Evolutionary conservation across 805 yeast species (phyloP).

Genomic region (Hanseniaspora lachancei): DNA sequence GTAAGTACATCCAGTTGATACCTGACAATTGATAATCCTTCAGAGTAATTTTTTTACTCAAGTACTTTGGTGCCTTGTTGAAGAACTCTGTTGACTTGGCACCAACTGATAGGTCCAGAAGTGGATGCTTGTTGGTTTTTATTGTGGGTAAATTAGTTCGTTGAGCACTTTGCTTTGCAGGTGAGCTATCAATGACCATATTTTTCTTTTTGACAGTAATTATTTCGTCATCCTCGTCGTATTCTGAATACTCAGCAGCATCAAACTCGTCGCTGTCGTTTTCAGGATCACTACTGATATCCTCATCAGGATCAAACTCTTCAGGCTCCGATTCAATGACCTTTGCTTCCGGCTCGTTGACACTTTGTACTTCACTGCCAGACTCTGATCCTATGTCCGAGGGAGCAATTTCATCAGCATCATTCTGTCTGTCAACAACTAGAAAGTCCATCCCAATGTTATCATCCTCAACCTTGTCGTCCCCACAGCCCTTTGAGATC

Average conservation of each 20-base stretch:
- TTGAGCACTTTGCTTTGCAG: slow-evolving; percentile 1
- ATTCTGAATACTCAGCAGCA: slow-evolving; percentile 24
- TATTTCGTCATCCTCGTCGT: slow-evolving; percentile 22
- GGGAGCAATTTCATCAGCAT: slow-evolving; percentile 10
- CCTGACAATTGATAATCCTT: slow-evolving; percentile 96
- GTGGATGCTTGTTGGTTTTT: slow-evolving; percentile 13
- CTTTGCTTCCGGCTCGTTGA: neutral
- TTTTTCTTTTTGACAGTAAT: slow-evolving; percentile 22
- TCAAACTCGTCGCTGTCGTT: slow-evolving; percentile 18
- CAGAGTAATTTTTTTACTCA: slow-evolving; percentile 51
- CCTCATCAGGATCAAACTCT: slow-evolving; percentile 13
- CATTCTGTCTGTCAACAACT: slow-evolving; percentile 19
- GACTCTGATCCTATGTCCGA: slow-evolving; percentile 8
- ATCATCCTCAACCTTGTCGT: slow-evolving; percentile 37
- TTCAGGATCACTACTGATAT: slow-evolving; percentile 22
- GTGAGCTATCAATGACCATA: slow-evolving; percentile 16
- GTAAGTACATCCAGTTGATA: slow-evolving; percentile 74
- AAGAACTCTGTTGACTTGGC: slow-evolving; percentile 33
- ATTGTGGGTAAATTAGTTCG: neutral
- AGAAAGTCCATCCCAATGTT: slow-evolving; percentile 21
- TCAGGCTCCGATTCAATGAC: neutral
- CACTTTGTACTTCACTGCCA: slow-evolving; percentile 18
- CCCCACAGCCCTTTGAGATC: slow-evolving; percentile 43
- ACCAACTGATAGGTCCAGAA: slow-evolving; percentile 10
- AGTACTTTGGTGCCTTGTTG: slow-evolving; percentile 54